Evolutionary conservation across 106 monocot species (phyloP), one percentile per base, ranked within the genome.

Genomic region (Acorus gramineus): DNA sequence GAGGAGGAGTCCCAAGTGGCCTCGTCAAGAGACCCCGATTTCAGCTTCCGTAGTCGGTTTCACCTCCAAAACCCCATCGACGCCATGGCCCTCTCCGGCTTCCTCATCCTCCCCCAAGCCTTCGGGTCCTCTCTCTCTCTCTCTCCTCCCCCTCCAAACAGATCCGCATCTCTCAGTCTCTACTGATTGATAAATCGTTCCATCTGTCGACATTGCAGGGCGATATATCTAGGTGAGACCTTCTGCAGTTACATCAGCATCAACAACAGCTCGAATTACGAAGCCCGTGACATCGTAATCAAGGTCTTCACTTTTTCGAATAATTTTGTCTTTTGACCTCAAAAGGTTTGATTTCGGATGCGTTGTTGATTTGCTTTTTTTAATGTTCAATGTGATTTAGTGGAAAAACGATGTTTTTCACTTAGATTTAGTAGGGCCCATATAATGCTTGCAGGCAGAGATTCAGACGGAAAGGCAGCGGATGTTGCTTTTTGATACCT

Each of bases 241-340:
- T 96, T 96, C 76, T 91, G 87, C 50, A 96, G 95, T 77, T 96
- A 96, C 68, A 83, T 96, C 56, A 96, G 95, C 75, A 82, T 96
- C 54, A 96, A 96, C 80, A 96, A 96, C 54, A 96, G 95, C 72
- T 96, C 95, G 49, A 82, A 65, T 70, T 85, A 77, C 14, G 95
- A 96, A 69, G 90, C 78, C 3, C 78, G 90, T 69, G 95, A 96
- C 66, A 83, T 96, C 3, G 70, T 83, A 7, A 96, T 96, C 66
- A 96, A 96, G 95, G 95, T 64, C 7, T 6, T 7, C 11, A 10
- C 2, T 55, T 55, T 55, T 55, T 4, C 11, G 11, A 10, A 11
- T 13, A 2, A 8, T 55, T 13, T 55, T 55, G 11, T 28, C 28
- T 28, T 28, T 28, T 28, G 28, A 28, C 28, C 28, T 28, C 28